A percentile compares a stretch with the other conserved stretches of the same genome.
These are phyloP conservation scores for Evansstolkia leycettana DNA, from an alignment of 495 filamentous ascomycete genomes.

Conservation along the genomic window DNA sequence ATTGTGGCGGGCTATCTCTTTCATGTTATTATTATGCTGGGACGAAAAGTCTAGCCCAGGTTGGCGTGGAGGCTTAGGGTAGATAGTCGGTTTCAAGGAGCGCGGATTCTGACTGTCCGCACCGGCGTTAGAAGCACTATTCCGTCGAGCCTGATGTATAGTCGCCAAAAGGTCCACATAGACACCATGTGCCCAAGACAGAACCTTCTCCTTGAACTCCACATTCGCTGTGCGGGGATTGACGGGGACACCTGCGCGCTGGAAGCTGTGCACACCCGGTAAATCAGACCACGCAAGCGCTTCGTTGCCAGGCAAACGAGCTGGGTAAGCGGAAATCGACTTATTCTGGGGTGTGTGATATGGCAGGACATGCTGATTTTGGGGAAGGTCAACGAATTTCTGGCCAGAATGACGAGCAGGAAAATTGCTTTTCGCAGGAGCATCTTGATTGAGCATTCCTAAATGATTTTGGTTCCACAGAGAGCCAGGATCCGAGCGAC, in stretches of 20 bases:
- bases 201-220: conserved; percentile 67
- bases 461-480: conserved; percentile 22
- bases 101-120: conserved; percentile 22
- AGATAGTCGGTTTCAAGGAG: conserved; percentile 44
- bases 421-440: conserved; percentile 24
- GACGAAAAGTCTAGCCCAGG: conserved; percentile 31
- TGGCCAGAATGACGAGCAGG: conserved; percentile 32
- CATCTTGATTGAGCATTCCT: conserved; percentile 14
- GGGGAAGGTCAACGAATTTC: conserved; percentile 8
- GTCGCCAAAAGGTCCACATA: conserved; percentile 78
- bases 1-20: conserved; percentile 26
- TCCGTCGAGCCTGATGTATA: conserved; percentile 49
- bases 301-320: conserved; percentile 12
- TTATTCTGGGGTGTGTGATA: conserved; percentile 19
- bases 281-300: conserved; percentile 15
- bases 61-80: conserved; percentile 49
- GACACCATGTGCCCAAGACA: conserved; percentile 74
- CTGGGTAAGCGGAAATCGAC: conserved; percentile 6
- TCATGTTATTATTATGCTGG: conserved; percentile 7
- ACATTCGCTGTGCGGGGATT: conserved; percentile 28
- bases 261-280: conserved; percentile 11
- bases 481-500: conserved; percentile 12
- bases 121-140: conserved; percentile 21
- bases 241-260: conserved; percentile 8
- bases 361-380: conserved; percentile 16